Conservation (phyloP, 2,329 filamentous ascomycete species). For the Curvularia verruculosa region DNA sequence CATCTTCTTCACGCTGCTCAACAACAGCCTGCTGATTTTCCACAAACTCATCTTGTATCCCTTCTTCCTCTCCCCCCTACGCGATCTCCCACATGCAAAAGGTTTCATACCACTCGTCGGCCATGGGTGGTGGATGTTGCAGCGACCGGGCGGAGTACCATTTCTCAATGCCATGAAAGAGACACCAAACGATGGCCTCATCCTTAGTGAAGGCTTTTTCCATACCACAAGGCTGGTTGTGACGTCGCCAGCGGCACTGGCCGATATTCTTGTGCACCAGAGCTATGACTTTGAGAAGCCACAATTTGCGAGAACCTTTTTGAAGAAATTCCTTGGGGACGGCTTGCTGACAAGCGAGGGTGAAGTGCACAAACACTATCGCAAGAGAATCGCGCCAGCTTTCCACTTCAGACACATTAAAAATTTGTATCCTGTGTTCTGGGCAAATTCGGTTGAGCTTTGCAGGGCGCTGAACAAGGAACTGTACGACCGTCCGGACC, state of each 20-base stretch:
- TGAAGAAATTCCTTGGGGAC: conserved; percentile 58
- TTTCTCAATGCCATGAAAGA: conserved; percentile 47
- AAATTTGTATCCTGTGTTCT: conserved; percentile 82
- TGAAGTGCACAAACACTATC: conserved; percentile 58
- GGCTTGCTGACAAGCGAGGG: conserved; percentile 60
- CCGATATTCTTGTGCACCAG: conserved; percentile 60
- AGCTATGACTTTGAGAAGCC: conserved; percentile 63
- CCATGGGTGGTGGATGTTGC: conserved; percentile 45
- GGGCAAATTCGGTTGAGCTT: conserved; percentile 74
- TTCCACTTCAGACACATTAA: conserved; percentile 89
- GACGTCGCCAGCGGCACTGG: conserved; percentile 51
- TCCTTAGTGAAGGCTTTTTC: conserved; percentile 49
- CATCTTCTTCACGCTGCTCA: conserved; percentile 24
- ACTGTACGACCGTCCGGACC: conserved; percentile 51
- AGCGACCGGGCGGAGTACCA: conserved; percentile 41
- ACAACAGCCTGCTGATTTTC: conserved; percentile 22
- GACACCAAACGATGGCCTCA: conserved; percentile 50
- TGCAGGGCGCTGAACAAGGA: conserved; percentile 65
- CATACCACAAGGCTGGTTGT: conserved; percentile 48
- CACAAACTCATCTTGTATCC: conserved; percentile 45
- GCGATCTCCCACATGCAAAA: conserved; percentile 46
- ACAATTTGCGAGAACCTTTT: conserved; percentile 50
- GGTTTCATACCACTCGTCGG: conserved; percentile 45
- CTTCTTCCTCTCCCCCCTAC: conserved; percentile 45
- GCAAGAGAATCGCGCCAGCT: conserved; percentile 79